Base-by-base conservation (phyloP, 2,329 filamentous ascomycete species). In the Trichoderma aggressivum region DNA sequence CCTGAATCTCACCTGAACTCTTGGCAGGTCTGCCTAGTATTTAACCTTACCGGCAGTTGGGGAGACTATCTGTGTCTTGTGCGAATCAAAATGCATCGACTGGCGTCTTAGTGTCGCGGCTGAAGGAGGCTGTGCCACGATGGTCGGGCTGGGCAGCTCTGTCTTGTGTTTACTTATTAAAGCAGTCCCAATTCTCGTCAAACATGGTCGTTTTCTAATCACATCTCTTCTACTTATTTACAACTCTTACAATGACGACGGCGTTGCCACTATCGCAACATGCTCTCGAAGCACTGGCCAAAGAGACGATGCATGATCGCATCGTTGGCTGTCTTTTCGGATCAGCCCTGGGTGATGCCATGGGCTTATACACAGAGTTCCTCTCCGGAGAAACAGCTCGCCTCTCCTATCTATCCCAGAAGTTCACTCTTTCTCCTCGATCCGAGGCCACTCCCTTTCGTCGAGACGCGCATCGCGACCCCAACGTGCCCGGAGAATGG, bases 311-410 rank as follows among this genome's bases (percentile, higher is more conserved):
- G 43, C 79, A 80, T 63, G 81, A 83, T 72, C 79, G 78, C 71
- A 80, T 86, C 56, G 76, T 81, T 34, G 86, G 85, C 59, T 80
- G 81, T 59, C 78, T 87, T 34, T 76, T 87, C 68, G 86, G 84
- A 28, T 86, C 85, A 24, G 86, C 86, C 3, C 78, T 88, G 8
- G 86, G 86, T 32, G 86, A 88, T 74, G 83, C 85, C 24, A 85
- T 87, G 71, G 86, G 86, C 2, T 75, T 88, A 7, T 88, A 88
- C 75, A 88, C 86, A 8, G 85, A 87, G 72, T 87, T 87, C 71
- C 77, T 86, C 30, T 80, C 83, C 1, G 79, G 79, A 53, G 66
- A 77, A 3, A 67, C 78, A 21, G 79, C 82, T 3, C 72, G 73
- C 26, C 73, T 72, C 7, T 73, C 79, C 30, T 86, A 87, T 65